phyloP scores from a whole-genome alignment of 768 basidiomycete species.

The Tricholoma sp. region DNA sequence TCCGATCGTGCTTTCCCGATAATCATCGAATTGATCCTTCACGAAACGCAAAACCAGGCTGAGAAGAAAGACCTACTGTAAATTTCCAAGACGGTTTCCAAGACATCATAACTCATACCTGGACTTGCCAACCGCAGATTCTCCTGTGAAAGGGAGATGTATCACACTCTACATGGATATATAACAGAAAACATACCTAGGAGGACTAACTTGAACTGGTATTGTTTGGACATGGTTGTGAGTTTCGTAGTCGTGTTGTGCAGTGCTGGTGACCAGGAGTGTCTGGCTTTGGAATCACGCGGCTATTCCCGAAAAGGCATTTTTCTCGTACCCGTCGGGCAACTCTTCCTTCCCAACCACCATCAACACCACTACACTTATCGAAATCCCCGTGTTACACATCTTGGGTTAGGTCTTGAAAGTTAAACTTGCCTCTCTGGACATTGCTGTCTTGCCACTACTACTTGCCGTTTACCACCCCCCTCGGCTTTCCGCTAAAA shows the following conservation, averaged over 20 bases:
- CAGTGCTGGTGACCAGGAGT: constrained; percentile 18
- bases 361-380: constrained; percentile 28
- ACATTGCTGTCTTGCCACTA: constrained; percentile 13
- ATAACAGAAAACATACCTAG: constrained; percentile 56
- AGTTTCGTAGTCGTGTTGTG: constrained; percentile 21
- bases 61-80: constrained; percentile 24
- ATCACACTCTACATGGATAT: neutral
- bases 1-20: constrained; percentile 92
- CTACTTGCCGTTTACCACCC: constrained; percentile 2
- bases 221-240: constrained; percentile 81
- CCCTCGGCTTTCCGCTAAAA: constrained; percentile 31
- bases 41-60: constrained; percentile 95
- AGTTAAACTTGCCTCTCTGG: constrained; percentile 24
- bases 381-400: constrained; percentile 11
- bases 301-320: constrained; percentile 29
- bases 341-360: constrained; percentile 26
- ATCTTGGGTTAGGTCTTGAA: constrained; percentile 20
- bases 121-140: constrained; percentile 97
- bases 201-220: constrained; percentile 94
- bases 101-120: constrained; percentile 46
- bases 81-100: constrained; percentile 10
- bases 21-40: constrained; percentile 94
- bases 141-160: constrained; percentile 49
- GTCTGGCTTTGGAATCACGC: constrained; percentile 21
- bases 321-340: constrained; percentile 6